A percentile compares a stretch with the other conserved stretches of the same genome.
Evolutionary conservation across 192 early-diverging fungal species (phyloP).

Genomic region (Coemansia asiatica): DNA sequence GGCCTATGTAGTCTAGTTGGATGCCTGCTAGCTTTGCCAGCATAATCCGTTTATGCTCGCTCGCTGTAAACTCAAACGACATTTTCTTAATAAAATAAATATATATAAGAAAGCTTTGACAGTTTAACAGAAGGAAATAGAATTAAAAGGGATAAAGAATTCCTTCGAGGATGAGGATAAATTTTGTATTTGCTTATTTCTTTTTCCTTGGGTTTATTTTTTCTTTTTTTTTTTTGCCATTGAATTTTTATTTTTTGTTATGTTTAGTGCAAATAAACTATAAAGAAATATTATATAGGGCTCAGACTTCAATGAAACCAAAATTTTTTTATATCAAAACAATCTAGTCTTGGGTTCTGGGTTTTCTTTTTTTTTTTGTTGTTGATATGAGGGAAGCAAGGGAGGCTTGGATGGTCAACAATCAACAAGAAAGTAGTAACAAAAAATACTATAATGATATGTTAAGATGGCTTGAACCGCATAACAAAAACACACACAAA

Average conservation of each 20-base stretch:
- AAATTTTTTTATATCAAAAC: neutral
- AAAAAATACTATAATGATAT: neutral
- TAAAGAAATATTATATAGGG: neutral
- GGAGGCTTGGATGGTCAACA: neutral
- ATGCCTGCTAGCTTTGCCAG: conserved; percentile 32
- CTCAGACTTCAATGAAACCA: neutral
- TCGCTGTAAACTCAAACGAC: conserved; percentile 34
- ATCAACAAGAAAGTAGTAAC: neutral
- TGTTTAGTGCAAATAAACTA: neutral
- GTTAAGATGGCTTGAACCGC: neutral
- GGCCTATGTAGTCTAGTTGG: conserved; percentile 40
- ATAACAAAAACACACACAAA: too few relatives aligned
- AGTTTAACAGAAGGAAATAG: conserved; percentile 1
- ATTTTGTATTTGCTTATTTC: neutral
- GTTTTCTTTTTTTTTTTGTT: too few relatives aligned
- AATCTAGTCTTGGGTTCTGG: neutral
- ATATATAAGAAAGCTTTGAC: neutral
- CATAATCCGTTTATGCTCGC: conserved; percentile 22
- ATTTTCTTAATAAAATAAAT: conserved; percentile 11
- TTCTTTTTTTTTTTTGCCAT: neutral
- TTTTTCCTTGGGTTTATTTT: neutral
- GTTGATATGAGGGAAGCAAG: neutral
- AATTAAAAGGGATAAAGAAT: conserved; percentile 1
- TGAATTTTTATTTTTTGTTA: neutral
- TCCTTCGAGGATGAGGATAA: neutral